Evolutionary conservation across 768 basidiomycete genomes (phyloP).

Genomic region (Boletus eberwhitei): DNA sequence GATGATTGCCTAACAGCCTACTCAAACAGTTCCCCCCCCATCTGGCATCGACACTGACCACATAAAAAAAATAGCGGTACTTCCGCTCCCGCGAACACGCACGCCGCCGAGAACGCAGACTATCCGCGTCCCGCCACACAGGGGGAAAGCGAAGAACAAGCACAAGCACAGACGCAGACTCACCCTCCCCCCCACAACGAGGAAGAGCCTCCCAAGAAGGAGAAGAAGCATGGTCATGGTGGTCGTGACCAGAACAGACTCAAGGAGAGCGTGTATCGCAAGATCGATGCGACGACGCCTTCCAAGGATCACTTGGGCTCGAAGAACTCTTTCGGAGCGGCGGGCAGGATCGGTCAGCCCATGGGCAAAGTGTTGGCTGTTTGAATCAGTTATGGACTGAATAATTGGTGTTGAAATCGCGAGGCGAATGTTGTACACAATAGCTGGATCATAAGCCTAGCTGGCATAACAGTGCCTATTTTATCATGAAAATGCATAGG

Average conservation of each 20-base stretch:
- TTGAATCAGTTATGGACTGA: slow-evolving; percentile 17
- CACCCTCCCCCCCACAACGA: slow-evolving; percentile 41
- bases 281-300: slow-evolving; percentile 47
- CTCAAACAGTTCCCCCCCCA: neutral
- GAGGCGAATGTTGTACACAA: slow-evolving; percentile 5
- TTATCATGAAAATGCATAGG: slow-evolving; percentile 23
- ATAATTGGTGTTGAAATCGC: neutral
- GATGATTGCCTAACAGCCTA: too few relatives aligned
- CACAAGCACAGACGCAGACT: neutral
- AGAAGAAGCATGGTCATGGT: slow-evolving; percentile 42
- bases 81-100: slow-evolving; percentile 5
- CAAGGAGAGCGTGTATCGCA: slow-evolving; percentile 43
- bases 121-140: slow-evolving; percentile 55
- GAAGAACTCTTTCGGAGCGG: slow-evolving; percentile 40
- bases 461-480: slow-evolving; percentile 11
- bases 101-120: slow-evolving; percentile 31
- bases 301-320: slow-evolving; percentile 39
- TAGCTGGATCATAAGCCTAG: slow-evolving; percentile 1
- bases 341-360: slow-evolving; percentile 57
- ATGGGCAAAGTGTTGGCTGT: slow-evolving; percentile 41
- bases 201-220: slow-evolving; percentile 46
- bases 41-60: too few relatives aligned
- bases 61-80: neutral
- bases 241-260: slow-evolving; percentile 44
- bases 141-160: slow-evolving; percentile 31